A percentile compares a stretch with the other conserved stretches of the same genome.
Conservation (phyloP, 345 rosid species). For the Corymbia maculata region DNA sequence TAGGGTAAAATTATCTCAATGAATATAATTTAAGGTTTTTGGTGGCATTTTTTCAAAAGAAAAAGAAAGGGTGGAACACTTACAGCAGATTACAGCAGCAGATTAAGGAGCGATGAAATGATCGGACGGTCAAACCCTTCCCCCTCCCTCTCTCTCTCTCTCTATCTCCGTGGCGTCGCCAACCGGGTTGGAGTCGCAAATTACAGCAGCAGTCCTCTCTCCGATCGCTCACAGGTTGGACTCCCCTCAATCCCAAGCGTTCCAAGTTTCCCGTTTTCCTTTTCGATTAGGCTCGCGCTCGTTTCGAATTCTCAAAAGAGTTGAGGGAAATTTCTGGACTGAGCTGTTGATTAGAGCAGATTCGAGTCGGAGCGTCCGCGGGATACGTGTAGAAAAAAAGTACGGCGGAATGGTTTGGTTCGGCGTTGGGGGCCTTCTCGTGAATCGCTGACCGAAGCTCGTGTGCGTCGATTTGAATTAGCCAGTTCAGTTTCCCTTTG, state of each 20-base stretch:
- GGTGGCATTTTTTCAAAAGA: too few species aligned
- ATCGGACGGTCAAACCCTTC: background rate
- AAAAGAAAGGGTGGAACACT: rapidly evolving
- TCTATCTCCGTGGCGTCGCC: background rate
- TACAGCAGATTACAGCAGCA: too few species aligned
- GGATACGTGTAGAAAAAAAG: background rate
- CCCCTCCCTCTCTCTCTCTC: background rate
- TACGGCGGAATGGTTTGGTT: background rate
- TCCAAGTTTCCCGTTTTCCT: background rate
- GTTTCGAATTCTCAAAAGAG: background rate
- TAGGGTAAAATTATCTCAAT: too few species aligned
- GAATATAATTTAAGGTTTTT: too few species aligned
- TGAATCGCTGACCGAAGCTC: background rate
- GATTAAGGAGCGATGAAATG: background rate
- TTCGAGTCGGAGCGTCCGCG: background rate
- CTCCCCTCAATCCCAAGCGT: background rate
- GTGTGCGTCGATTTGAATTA: background rate
- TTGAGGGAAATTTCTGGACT: background rate
- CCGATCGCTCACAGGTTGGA: background rate
- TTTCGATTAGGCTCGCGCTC: background rate
- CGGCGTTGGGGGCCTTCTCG: background rate
- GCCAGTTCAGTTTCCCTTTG: background rate
- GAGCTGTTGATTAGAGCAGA: background rate
- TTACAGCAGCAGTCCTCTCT: background rate
- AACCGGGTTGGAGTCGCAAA: background rate